Base-by-base conservation (phyloP, 306 rosid species). In the Arachis stenosperma region DNA sequence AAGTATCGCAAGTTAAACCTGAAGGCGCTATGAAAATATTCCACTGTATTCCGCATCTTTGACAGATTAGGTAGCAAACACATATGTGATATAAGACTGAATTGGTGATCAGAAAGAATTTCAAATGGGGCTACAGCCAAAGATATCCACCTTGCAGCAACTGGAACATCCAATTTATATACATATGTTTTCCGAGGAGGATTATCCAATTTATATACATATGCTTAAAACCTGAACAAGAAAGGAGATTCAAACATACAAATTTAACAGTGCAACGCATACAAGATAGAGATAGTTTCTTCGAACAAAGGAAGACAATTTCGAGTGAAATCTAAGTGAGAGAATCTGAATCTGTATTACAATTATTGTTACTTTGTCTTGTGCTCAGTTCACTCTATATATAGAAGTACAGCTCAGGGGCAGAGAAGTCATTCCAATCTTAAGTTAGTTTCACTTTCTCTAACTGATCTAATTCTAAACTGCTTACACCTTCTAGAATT, bases 51-150 rank as follows among this genome's bases (percentile, higher is more conserved):
- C 68, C 82, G 79, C 81, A 91, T 89, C 86, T 84, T 84, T 66
- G 84, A 65, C 41, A 87, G 51, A 81, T 89, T 82, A 66, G 78
- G 70, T 5, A 84, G 83, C 71, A 76, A 82, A 75, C 95, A 88
- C 89, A 62, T 92, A 62, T 92, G 98, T 36, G 95, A 85, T 90
- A 88, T 80, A 57, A 79, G 65, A 74, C 81, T 76, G 84, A 76
- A 73, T 60, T 92, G 92, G 65, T 82, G 88, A 69, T 92, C 98
- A 6, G 96, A 90, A 79, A 88, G 83, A 81, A 92, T 75, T 86
- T 86, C 90, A 84, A 90, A 92, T 8, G 92, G 95, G 13, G 89
- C 96, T 75, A 92, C 98, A 53, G 89, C 95, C 86, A 90, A 81
- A 60, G 98, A 88, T 75, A 92, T 90, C 96, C 92, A 92, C 80